Base-by-base conservation (phyloP, 2,329 filamentous ascomycete genomes). In the Ophiobolus disseminans region DNA sequence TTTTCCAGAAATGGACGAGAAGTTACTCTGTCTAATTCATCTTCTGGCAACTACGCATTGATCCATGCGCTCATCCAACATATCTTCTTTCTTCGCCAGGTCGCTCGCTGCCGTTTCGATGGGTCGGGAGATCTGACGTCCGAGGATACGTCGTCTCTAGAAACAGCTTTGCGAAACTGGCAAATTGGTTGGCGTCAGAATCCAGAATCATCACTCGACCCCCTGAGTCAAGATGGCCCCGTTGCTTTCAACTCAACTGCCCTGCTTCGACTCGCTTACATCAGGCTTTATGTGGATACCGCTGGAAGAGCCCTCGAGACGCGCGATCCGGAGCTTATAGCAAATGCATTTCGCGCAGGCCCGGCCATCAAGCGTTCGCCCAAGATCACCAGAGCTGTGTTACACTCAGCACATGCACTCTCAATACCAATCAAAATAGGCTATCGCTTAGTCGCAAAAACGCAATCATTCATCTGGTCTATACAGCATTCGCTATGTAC, bases 51-150 rank as follows among this genome's bases (percentile, higher is more conserved):
- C 59, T 89, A 90, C 56, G 81, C 89, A 6, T 76, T 91, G 25
- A 86, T 90, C 3, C 86, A 90, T 61, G 86, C 86, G 3, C 68
- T 91, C 19, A 80, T 90, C 9, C 87, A 90, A 60, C 86, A 89
- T 53, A 86, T 90, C 13, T 90, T 86, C 65, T 76, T 89, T 28
- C 69, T 88, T 17, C 87, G 87, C 58, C 83, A 87, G 49, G 60
- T 72, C 22, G 57, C 64, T 7, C 58, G 67, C 48, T 72, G 68
- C 46, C 63, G 66, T 3, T 68, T 66, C 40, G 58, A 74, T 54
- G 56, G 66, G 16, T 45, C 63, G 3, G 62, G 64, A 22, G 68
- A 72, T 20, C 52, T 74, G 7, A 65, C 65, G 31, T 40, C 58
- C 5, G 70, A 74, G 37, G 78, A 82, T 57, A 67, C 77, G 26